Conservation (phyloP, 331 rosid species). For the Saraca asoca region DNA sequence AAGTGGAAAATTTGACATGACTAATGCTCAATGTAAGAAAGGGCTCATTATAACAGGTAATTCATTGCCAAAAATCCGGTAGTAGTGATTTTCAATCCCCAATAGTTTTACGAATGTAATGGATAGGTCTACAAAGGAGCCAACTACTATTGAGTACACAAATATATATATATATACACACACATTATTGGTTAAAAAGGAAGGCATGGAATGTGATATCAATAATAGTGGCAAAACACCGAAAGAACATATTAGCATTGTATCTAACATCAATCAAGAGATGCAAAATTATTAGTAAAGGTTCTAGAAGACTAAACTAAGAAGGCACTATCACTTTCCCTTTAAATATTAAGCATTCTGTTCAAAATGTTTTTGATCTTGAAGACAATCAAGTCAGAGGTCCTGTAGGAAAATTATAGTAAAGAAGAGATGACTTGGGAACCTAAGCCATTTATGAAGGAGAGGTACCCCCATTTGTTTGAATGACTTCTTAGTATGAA, state of each 20-base stretch:
- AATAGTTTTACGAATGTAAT: conserved; percentile 39
- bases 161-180: too few species aligned
- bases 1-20: conserved; percentile 29
- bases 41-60: conserved; percentile 28
- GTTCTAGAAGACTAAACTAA: conserved; percentile 31
- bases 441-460: too few species aligned
- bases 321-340: conserved; percentile 36
- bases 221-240: conserved; percentile 28
- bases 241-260: conserved; percentile 38
- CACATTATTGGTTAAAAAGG: conserved; percentile 28
- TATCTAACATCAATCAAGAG: conserved; percentile 33
- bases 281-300: conserved; percentile 29
- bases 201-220: conserved; percentile 34
- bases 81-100: conserved; percentile 28
- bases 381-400: conserved; percentile 37
- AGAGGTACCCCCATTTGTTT: too few species aligned
- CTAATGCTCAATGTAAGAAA: conserved; percentile 36
- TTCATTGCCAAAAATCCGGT: conserved; percentile 26
- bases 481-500: too few species aligned
- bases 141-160: conserved; percentile 35
- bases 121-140: conserved; percentile 27
- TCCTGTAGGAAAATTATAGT: conserved; percentile 39
- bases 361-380: conserved; percentile 31
- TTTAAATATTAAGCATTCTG: conserved; percentile 39
- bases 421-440: too few species aligned